These are phyloP conservation scores for Penicillium concentricum DNA, from an alignment of 2,329 filamentous ascomycete genomes.

Conservation along the genomic window DNA sequence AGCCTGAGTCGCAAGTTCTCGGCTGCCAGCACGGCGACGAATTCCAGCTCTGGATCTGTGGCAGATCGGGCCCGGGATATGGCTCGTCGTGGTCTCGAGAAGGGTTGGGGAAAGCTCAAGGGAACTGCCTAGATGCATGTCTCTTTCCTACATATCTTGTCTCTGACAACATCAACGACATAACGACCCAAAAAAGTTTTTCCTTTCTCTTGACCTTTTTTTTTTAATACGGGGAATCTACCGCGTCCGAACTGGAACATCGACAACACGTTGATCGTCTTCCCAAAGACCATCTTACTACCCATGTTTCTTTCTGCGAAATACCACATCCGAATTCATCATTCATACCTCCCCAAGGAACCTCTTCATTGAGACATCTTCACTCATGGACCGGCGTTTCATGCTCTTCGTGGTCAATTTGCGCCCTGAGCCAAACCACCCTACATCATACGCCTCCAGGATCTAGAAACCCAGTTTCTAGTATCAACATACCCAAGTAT, in stretches of 20 bases:
- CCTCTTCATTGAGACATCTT: constrained; percentile 3
- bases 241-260: no score
- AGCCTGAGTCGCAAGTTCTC: constrained; percentile 39
- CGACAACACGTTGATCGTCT: no score
- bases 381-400: constrained; percentile 16
- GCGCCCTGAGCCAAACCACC: constrained; percentile 1
- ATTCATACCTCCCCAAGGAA: neutral
- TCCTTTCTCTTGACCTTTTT: neutral
- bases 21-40: constrained; percentile 35
- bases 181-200: constrained; percentile 22
- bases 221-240: neutral
- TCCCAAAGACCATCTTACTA: no score
- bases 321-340: no score
- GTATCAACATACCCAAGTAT: constrained; percentile 1
- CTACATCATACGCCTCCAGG: constrained; percentile 2
- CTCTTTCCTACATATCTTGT: neutral
- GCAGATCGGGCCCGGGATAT: constrained; percentile 36
- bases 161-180: constrained; percentile 9
- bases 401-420: constrained; percentile 2
- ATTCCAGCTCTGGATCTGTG: constrained; percentile 37
- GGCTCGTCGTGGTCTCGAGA: constrained; percentile 38
- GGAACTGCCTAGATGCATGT: constrained; percentile 30
- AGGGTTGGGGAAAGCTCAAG: constrained; percentile 42
- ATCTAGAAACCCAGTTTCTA: constrained; percentile 1
- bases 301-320: no score